phyloP scores from a whole-genome alignment of 805 yeast genomes.

The Metschnikowia kunwiensis region DNA sequence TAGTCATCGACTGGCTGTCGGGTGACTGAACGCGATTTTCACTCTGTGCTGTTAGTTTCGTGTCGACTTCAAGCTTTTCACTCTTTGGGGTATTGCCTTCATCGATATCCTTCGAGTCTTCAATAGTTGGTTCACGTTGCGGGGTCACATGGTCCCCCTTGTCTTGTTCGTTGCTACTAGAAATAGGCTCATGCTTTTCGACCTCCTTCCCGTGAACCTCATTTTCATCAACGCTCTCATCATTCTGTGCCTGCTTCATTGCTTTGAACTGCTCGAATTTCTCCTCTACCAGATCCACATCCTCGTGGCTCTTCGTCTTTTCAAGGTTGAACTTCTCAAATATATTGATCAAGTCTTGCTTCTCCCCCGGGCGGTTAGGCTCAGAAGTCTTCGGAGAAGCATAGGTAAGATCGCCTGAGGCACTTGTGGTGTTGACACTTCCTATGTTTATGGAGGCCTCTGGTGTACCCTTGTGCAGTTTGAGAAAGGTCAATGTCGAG shows the following conservation, averaged over 20 bases:
- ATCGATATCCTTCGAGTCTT: background rate
- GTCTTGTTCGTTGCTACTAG: background rate
- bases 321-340: slow-evolving; percentile 12
- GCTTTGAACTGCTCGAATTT: slow-evolving; percentile 10
- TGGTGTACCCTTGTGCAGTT: slow-evolving; percentile 1
- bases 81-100: background rate
- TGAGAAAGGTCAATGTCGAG: slow-evolving; percentile 1
- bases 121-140: background rate
- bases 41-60: background rate
- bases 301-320: slow-evolving; percentile 3
- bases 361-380: slow-evolving; percentile 12
- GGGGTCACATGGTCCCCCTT: background rate
- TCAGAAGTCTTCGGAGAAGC: slow-evolving; percentile 22
- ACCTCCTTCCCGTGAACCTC: background rate
- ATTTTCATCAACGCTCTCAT: no score
- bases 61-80: no score
- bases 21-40: background rate
- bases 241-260: background rate
- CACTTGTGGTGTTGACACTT: slow-evolving; percentile 2
- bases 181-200: background rate
- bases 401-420: slow-evolving; percentile 19
- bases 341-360: slow-evolving; percentile 10
- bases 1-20: slow-evolving; percentile 14
- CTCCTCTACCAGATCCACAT: slow-evolving; percentile 14
- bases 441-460: slow-evolving; percentile 10